A percentile compares a stretch with the other conserved stretches of the same genome.
These are phyloP conservation scores for Colletotrichum chlorophyti DNA, from an alignment of 2,329 filamentous ascomycete genomes.

Conservation along the genomic window DNA sequence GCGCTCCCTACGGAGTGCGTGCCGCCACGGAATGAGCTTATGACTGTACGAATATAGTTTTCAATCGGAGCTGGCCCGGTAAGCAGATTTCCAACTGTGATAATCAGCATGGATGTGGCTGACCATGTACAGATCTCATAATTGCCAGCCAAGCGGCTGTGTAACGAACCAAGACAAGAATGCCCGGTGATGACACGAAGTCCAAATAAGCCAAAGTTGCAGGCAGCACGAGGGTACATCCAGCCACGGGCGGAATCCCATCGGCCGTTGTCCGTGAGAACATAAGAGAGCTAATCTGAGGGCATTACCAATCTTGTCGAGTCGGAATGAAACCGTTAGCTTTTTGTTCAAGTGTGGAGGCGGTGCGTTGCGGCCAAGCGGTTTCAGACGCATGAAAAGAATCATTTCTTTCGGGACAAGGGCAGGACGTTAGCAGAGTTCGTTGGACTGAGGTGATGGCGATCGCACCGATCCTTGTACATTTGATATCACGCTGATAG, in stretches of 20 bases:
- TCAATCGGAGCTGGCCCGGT: conserved; percentile 45
- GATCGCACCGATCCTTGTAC: too few species aligned
- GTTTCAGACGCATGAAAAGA: too few species aligned
- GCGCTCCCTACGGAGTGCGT: conserved; percentile 13
- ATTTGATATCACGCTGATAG: too few species aligned
- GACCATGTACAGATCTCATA: conserved; percentile 12
- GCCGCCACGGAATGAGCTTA: conserved; percentile 20
- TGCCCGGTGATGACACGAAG: conserved; percentile 44
- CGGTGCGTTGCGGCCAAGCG: too few species aligned
- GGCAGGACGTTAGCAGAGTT: too few species aligned
- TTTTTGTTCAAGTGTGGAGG: neutral
- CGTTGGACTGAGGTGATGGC: too few species aligned
- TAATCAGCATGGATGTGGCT: neutral
- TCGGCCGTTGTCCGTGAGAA: conserved; percentile 46
- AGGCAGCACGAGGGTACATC: conserved; percentile 39
- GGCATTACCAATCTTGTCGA: conserved; percentile 31
- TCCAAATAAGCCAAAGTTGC: conserved; percentile 50
- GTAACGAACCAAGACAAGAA: conserved; percentile 26
- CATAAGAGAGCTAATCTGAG: conserved; percentile 51
- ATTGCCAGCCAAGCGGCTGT: conserved; percentile 20
- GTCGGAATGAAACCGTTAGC: neutral
- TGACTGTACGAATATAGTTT: conserved; percentile 41
- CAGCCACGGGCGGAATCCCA: conserved; percentile 18
- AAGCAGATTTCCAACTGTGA: neutral
- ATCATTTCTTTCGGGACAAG: too few species aligned